A percentile compares a stretch with the other conserved stretches of the same genome.
Conservation (phyloP, 805 yeast genomes). For the Kuraishia ogatae region DNA sequence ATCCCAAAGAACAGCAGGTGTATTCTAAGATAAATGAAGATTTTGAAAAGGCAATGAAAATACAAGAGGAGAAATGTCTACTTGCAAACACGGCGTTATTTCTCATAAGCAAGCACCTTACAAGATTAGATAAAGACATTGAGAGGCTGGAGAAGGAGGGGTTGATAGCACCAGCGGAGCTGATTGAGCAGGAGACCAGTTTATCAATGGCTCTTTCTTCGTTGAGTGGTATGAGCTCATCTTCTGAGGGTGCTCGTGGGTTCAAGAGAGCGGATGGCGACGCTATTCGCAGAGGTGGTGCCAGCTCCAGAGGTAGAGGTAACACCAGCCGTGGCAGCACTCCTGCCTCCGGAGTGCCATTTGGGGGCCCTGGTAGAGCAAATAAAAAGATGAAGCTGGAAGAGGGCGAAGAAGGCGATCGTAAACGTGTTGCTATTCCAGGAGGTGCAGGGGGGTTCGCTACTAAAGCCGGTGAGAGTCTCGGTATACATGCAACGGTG, state of each 20-base stretch:
- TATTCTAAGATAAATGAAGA: constrained; percentile 63
- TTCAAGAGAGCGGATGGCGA: not conserved
- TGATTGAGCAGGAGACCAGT: constrained; percentile 7
- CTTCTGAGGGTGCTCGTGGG: not conserved
- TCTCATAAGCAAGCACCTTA: constrained; percentile 66
- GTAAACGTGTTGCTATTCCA: not conserved
- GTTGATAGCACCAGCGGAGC: constrained; percentile 48
- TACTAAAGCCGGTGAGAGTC: not conserved
- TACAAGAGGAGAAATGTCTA: constrained; percentile 73
- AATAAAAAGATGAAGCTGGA: not conserved
- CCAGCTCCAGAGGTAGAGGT: constrained; percentile 1
- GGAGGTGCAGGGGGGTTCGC: not conserved
- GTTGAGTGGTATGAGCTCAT: not conserved
- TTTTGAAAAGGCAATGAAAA: constrained; percentile 42
- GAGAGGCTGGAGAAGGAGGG: constrained; percentile 74
- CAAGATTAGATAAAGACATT: constrained; percentile 66
- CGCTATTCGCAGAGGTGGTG: not conserved
- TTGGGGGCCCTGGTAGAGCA: not conserved
- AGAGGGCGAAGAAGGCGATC: not conserved
- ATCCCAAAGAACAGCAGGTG: constrained; percentile 70
- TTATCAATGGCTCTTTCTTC: constrained; percentile 1
- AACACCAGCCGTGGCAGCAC: not conserved
- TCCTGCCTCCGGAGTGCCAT: not conserved
- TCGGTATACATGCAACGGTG: not conserved
- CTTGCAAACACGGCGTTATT: constrained; percentile 80